phyloP scores from a whole-genome alignment of 2,329 filamentous ascomycete genomes.

The Epicoccum sorghinum region DNA sequence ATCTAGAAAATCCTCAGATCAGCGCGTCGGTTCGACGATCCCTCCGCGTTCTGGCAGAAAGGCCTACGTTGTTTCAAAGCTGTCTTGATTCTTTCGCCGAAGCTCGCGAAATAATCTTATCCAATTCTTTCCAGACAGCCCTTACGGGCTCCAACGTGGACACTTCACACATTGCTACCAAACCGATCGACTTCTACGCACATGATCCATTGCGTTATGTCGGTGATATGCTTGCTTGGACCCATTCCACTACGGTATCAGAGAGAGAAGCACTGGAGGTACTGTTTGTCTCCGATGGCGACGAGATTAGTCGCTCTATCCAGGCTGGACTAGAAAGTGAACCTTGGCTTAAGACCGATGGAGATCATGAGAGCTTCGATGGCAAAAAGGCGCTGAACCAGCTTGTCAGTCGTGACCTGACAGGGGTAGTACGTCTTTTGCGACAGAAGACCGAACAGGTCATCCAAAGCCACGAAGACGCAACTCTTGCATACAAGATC shows the following conservation, averaged over 20 bases:
- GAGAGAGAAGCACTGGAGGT: slow-evolving; percentile 91
- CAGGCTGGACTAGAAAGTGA: slow-evolving; percentile 81
- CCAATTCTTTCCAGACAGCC: slow-evolving; percentile 86
- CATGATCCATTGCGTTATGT: slow-evolving; percentile 92
- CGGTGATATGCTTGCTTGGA: slow-evolving; percentile 97
- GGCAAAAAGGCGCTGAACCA: slow-evolving; percentile 81
- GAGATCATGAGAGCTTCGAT: slow-evolving; percentile 68
- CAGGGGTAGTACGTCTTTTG: slow-evolving; percentile 81
- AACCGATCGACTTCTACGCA: slow-evolving; percentile 92
- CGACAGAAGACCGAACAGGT: slow-evolving; percentile 89
- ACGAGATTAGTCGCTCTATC: slow-evolving; percentile 83
- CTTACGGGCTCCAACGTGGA: slow-evolving; percentile 74
- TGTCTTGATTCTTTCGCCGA: slow-evolving; percentile 94
- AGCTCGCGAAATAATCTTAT: slow-evolving; percentile 82
- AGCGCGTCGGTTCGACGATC: slow-evolving; percentile 82
- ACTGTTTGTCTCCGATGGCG: slow-evolving; percentile 87
- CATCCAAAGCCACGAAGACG: slow-evolving; percentile 89
- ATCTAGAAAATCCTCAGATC: slow-evolving; percentile 93
- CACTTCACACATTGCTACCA: slow-evolving; percentile 63
- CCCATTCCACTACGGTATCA: slow-evolving; percentile 90
- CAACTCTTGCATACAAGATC: slow-evolving; percentile 85
- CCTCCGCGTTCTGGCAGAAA: slow-evolving; percentile 84
- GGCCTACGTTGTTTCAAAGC: slow-evolving; percentile 88
- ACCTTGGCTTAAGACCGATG: slow-evolving; percentile 73
- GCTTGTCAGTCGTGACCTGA: slow-evolving; percentile 84